Evolutionary conservation across 495 filamentous ascomycete species (phyloP), one percentile per base, ranked within the genome.

Genomic region (Cairneyella variabilis): DNA sequence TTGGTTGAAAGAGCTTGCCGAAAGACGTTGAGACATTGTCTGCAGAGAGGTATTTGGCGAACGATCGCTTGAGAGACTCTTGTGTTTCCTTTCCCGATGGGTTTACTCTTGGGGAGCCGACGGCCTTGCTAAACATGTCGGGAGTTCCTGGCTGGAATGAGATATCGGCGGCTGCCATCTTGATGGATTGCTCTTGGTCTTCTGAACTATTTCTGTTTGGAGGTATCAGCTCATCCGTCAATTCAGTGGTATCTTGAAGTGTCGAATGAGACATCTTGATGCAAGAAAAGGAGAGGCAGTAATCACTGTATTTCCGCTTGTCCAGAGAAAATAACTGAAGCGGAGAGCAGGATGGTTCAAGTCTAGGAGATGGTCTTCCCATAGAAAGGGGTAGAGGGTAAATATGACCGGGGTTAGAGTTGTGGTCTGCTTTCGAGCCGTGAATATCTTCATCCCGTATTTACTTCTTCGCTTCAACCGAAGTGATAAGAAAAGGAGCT

Each of bases 51-150:
- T 61, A 64, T 25, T 48, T 60, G 5, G 51, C 62, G 26, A 64
- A 59, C 2, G 58, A 56, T 23, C 58, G 54, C 56, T 64, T 64
- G 21, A 64, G 48, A 43, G 53, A 54, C 32, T 64, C 59, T 44
- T 61, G 58, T 8, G 58, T 61, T 49, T 61, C 56, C 30, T 48
- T 61, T 39, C 48, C 8, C 3, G 62, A 56, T n/a, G 58, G 50
- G 21, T 61, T 54, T 12, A 64, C 25, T 26, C 46, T 45, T 16
- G 61, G 58, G 28, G 56, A 60, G 47, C 44, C 57, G 41, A 49
- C 40, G 12, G 39, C 51, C 25, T 56, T 58, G 12, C 51, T 22
- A 27, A 49, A 51, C 7, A 46, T 42, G 8, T 63, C 57, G 9
- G 62, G 45, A 11, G 52, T 53, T 0, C 57, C 57, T 8, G 53